phyloP scores from a whole-genome alignment of 768 basidiomycete species.

The Boletus fagicola region DNA sequence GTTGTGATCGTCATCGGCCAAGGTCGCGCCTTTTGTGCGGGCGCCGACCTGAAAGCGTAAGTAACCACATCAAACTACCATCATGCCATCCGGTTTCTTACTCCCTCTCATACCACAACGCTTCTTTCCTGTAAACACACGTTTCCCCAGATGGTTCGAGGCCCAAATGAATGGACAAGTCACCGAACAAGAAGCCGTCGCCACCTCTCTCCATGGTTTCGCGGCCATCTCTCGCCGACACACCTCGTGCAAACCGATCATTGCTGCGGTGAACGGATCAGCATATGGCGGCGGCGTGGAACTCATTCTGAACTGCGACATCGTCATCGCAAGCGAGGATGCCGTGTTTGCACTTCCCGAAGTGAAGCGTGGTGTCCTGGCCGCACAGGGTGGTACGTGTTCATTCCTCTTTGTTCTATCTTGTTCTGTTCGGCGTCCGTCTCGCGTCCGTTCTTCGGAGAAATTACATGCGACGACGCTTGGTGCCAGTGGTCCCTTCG shows the following conservation, averaged over 20 bases:
- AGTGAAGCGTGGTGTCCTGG: constrained; percentile 74
- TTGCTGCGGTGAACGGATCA: constrained; percentile 79
- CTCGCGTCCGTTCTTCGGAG: background rate
- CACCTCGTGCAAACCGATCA: constrained; percentile 63
- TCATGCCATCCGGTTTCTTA: background rate
- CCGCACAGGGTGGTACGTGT: constrained; percentile 63
- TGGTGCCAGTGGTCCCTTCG: background rate
- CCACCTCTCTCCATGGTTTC: constrained; percentile 55
- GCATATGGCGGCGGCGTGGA: constrained; percentile 68
- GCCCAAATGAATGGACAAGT: constrained; percentile 44
- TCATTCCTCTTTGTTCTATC: background rate
- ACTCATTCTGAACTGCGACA: constrained; percentile 71
- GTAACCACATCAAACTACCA: constrained; percentile 25
- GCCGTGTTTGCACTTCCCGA: constrained; percentile 75
- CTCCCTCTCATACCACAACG: background rate
- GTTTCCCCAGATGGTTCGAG: constrained; percentile 53
- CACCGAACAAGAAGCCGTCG: constrained; percentile 44
- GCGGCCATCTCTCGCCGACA: constrained; percentile 69
- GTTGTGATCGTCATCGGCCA: constrained; percentile 71
- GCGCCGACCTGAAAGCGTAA: constrained; percentile 74
- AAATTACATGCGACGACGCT: background rate
- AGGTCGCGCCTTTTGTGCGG: constrained; percentile 74
- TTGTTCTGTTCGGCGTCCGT: background rate
- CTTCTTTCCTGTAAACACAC: background rate
- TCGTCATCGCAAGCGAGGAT: constrained; percentile 65